Conservation (phyloP, 2,329 filamentous ascomycete species). For the Botrytis hyacinthi region DNA sequence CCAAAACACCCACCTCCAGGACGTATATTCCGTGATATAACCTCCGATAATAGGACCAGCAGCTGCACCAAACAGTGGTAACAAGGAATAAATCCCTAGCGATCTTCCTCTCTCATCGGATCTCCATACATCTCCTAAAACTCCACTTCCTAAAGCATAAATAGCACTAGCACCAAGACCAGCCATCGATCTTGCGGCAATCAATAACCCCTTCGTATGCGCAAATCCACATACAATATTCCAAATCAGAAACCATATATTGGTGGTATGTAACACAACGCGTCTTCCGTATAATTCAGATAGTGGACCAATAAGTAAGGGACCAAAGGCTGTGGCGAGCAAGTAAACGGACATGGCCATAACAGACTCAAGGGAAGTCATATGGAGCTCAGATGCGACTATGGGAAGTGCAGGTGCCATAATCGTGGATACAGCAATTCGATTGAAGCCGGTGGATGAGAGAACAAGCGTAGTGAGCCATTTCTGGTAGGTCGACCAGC, state of each 20-base stretch:
- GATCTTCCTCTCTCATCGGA: conserved; percentile 48
- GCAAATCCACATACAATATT: conserved; percentile 52
- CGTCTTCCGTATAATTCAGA: conserved; percentile 51
- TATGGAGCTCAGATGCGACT: not conserved
- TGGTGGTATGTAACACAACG: conserved; percentile 45
- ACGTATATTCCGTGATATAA: conserved; percentile 46
- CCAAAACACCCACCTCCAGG: conserved; percentile 56
- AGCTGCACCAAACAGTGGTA: conserved; percentile 36
- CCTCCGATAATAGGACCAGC: conserved; percentile 50
- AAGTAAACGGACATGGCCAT: not conserved
- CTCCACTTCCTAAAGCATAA: conserved; percentile 46
- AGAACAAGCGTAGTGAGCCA: not conserved
- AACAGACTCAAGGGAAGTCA: not conserved
- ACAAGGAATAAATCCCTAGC: conserved; percentile 38
- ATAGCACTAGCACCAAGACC: conserved; percentile 50
- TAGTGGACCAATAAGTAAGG: conserved; percentile 59
- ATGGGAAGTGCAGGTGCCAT: not conserved
- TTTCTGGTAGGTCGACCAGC: not conserved
- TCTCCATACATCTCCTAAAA: conserved; percentile 47
- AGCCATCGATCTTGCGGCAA: conserved; percentile 47
- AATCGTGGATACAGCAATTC: not conserved
- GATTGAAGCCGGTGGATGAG: not conserved
- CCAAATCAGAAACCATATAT: conserved; percentile 53
- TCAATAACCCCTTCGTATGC: conserved; percentile 43
- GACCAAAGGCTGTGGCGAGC: conserved; percentile 44